Evolutionary conservation across 305 asterid species (phyloP), one percentile per base, ranked within the genome.

Genomic region (Fraxinus ornus): DNA sequence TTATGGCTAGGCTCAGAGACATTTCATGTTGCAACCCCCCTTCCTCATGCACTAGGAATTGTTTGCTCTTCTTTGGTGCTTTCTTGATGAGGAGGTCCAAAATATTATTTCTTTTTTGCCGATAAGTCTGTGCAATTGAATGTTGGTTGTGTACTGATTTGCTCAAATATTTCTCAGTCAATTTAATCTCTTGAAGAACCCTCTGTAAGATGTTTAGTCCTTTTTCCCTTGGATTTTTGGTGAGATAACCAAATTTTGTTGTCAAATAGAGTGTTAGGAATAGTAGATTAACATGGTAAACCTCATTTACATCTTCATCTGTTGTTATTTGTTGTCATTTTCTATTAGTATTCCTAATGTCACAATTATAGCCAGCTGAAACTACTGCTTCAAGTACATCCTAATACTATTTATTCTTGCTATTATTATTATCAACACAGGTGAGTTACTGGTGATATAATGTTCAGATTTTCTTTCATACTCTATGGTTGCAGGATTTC

Each of bases 401-500:
- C 36, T 66, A 10, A 66, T 62, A 62, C 71, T 62, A 15, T 4
- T 49, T 13, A 3, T 49, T 13, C 19, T 41, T 77, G 2, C 70
- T 21, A 2, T 22, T 35, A 19, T 62, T 57, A 4, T 75, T 12
- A 57, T 49, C 60, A 49, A 10, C 24, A 13, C 19, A 12, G 22
- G 5, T 71, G 55, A 49, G n/a, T 44, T 44, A 44, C 17, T 19
- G 41, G 21, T 47, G 8, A 49, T 60, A 44, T 19, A 36, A 26
- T 44, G 19, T 71, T 57, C 74, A 41, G 68, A 13, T 57, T 62
- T 80, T 85, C 81, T 82, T 62, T 41, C 79, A 5, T 77, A 64
- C 22, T 28, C 33, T 15, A 35, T 85, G 76, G 30, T 85, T 83
- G 77, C 89, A 90, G 90, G 94, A 79, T 39, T 78, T 76, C 52